Evolutionary conservation across 352 stramenopile species (phyloP).

Genomic region (Pythium grandisporangium): DNA sequence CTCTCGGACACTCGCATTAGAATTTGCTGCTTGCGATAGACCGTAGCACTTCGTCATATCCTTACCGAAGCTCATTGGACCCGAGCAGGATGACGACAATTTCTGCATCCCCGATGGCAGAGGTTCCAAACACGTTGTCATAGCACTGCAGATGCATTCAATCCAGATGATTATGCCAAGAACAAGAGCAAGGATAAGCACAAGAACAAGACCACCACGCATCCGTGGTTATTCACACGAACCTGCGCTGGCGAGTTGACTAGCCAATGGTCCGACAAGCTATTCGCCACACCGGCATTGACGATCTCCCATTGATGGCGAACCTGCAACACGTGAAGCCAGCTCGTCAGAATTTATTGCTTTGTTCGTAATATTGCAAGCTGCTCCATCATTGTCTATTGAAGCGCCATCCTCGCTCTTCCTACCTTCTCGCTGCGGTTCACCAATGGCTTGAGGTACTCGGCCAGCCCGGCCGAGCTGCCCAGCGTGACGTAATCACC

Average conservation of each 20-base stretch:
- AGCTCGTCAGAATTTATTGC: not conserved
- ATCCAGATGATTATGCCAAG: too few species aligned
- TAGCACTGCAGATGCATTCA: too few species aligned
- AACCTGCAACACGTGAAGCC: slow-evolving; percentile 22
- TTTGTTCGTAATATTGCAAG: too few species aligned
- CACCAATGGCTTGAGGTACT: slow-evolving; percentile 44
- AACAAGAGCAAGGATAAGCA: too few species aligned
- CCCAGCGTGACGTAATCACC: slow-evolving; percentile 70
- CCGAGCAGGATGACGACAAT: slow-evolving; percentile 76
- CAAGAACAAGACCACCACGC: too few species aligned
- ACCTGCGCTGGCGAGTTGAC: slow-evolving; percentile 58
- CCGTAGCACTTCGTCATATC: too few species aligned
- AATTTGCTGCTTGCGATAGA: too few species aligned
- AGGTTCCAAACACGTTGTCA: slow-evolving; percentile 62
- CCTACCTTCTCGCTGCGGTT: slow-evolving; percentile 47
- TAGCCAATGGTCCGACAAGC: slow-evolving; percentile 52
- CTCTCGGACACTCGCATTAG: too few species aligned
- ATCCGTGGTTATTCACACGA: too few species aligned
- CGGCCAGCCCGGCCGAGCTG: slow-evolving; percentile 30
- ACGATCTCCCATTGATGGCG: slow-evolving; percentile 76
- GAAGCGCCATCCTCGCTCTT: not conserved
- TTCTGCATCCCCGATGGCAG: slow-evolving; percentile 46
- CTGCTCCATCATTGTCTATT: too few species aligned
- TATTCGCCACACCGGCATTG: slow-evolving; percentile 61
- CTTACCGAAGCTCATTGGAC: slow-evolving; percentile 53